Base-by-base conservation (phyloP, 306 rosid species). In the Trifolium pratense region DNA sequence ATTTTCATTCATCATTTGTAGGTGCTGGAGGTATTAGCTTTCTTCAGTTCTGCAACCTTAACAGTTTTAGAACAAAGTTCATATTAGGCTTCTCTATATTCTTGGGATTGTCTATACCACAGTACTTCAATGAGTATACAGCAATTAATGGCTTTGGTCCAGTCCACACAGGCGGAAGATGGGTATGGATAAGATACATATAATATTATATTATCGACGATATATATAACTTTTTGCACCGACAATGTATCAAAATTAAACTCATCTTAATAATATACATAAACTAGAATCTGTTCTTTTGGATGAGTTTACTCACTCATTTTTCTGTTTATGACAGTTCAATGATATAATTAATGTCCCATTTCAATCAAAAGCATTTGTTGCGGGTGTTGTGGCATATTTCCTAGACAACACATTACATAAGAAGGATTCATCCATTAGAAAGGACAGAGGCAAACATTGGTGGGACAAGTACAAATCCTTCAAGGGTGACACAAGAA, bases 381-480 rank as follows among this genome's bases (percentile, higher is more conserved):
- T 94, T 8, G 99, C 95, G 6, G 99, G 97, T 34, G 58, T 66
- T 10, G 79, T 91, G 57, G 99, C 97, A 10, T 94, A 84, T 78
- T 94, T 94, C 82, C 79, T 94, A 66, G 97, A 94, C 85, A 94
- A 91, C 81, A 94, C 97, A 0, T 69, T 94, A 55, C 81, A 86
- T 23, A 83, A 79, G 72, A 88, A 12, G 52, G 89, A 86, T 3
- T 20, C 51, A 0, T 3, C 48, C 1, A 73, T 79, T 34, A 86
- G 91, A 82, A 94, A 94, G 80, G 99, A 94, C 89, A 80, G 97
- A 32, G 99, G 99, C 8, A 94, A 88, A 81, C 87, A 87, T 76
- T 94, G 99, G 97, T 94, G 99, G 99, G 96, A 89, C 87, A 94
- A 89, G 86, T 94, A 78, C 90, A 77, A 68, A 81, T 86, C 95